phyloP scores from a whole-genome alignment of 441 rosid species.

The Euphorbia corollata region DNA sequence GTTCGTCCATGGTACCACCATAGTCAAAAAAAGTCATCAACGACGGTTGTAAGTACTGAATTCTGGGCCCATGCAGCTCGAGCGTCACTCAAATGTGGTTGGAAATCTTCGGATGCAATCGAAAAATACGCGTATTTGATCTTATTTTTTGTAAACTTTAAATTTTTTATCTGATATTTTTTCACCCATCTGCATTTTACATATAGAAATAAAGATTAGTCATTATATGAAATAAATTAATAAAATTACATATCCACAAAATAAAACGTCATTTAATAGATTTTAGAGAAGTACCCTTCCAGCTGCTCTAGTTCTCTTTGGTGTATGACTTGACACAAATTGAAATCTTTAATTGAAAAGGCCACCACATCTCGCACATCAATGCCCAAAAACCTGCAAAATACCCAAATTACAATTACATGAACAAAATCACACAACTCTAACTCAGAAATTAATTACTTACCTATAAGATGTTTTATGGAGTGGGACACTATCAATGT shows the following conservation, averaged over 20 bases:
- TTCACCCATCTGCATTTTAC: slow-evolving; percentile 16
- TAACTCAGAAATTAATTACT: not conserved
- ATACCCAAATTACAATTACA: not conserved
- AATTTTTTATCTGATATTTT: slow-evolving; percentile 9
- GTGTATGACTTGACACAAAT: slow-evolving; percentile 10
- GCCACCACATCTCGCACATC: slow-evolving; percentile 11
- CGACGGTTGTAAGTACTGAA: slow-evolving; percentile 1
- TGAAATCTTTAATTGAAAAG: slow-evolving; percentile 17
- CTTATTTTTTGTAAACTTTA: slow-evolving; percentile 14
- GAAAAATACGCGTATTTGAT: slow-evolving; percentile 15
- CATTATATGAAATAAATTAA: not conserved
- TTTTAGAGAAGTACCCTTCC: slow-evolving; percentile 6
- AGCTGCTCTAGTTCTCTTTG: slow-evolving; percentile 20
- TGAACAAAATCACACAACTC: no score
- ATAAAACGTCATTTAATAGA: not conserved
- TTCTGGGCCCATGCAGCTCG: slow-evolving; percentile 15
- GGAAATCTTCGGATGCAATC: slow-evolving; percentile 11
- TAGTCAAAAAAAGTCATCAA: slow-evolving; percentile 20
- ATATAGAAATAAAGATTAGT: not conserved
- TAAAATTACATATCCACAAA: not conserved
- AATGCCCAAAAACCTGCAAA: not conserved
- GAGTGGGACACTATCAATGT: not conserved
- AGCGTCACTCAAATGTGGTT: slow-evolving; percentile 8
- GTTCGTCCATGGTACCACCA: slow-evolving; percentile 19
- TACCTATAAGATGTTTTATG: slow-evolving; percentile 8